Percentiles rank a stretch among this genome's conserved stretches.
These are phyloP conservation scores for Sugiyamaella mastotermitis DNA, from an alignment of 805 yeast species.

Conservation along the genomic window DNA sequence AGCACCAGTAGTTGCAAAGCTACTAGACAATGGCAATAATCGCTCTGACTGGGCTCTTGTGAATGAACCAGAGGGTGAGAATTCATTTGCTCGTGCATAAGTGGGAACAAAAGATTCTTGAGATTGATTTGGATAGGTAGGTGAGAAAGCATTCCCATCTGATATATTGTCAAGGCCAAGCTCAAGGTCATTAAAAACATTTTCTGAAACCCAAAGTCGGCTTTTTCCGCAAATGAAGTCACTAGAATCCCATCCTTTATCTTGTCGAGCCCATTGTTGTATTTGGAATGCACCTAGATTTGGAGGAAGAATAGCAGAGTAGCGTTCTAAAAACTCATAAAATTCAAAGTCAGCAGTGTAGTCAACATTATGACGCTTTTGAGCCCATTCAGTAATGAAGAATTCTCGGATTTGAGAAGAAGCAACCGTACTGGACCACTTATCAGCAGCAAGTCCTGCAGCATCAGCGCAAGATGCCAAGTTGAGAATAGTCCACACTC, in stretches of 20 bases:
- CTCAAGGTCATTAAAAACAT: conserved; percentile 34
- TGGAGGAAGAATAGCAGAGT: conserved; percentile 28
- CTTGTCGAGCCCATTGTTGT: conserved; percentile 32
- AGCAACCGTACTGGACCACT: conserved; percentile 32
- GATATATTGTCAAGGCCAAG: conserved; percentile 12
- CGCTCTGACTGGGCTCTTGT: conserved; percentile 2
- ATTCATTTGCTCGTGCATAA: conserved; percentile 1
- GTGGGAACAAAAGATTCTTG: conserved; percentile 3
- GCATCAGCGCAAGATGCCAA: conserved; percentile 27
- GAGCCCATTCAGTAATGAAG: conserved; percentile 35
- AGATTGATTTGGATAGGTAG: conserved; percentile 1
- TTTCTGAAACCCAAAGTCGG: conserved; percentile 34
- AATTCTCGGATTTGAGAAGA: conserved; percentile 33
- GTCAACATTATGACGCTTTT: conserved; percentile 29
- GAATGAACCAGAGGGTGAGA: conserved; percentile 3
- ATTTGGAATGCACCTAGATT: conserved; percentile 23
- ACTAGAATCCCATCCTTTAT: conserved; percentile 27
- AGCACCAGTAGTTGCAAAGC: conserved; percentile 1
- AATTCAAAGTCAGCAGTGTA: conserved; percentile 36
- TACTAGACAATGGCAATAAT: background rate
- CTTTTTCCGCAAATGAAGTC: conserved; percentile 32
- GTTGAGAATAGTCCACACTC: conserved; percentile 33
- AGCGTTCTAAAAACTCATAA: conserved; percentile 32
- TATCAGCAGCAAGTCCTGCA: conserved; percentile 19
- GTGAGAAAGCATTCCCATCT: conserved; percentile 2